phyloP scores from a whole-genome alignment of 2,329 filamentous ascomycete species.

The Aspergillus sp. region DNA sequence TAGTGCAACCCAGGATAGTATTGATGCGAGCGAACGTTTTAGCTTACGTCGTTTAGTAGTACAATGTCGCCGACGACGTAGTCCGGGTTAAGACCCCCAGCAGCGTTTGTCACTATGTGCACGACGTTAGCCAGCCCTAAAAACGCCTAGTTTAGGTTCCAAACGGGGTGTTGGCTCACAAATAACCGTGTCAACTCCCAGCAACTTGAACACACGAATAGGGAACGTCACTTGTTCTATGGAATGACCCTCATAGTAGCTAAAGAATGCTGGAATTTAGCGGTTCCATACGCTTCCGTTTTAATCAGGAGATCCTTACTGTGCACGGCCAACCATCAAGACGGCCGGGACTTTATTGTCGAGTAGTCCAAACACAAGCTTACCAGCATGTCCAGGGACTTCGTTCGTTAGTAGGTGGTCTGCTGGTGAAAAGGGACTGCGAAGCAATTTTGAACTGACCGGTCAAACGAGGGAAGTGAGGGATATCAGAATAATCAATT shows the following conservation, averaged over 20 bases:
- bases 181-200: slow-evolving; percentile 62
- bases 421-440: not conserved
- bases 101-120: slow-evolving; percentile 62
- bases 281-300: not conserved
- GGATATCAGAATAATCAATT: slow-evolving; percentile 59
- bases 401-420: not conserved
- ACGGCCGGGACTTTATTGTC: slow-evolving; percentile 58
- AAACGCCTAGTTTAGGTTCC: not conserved
- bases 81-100: slow-evolving; percentile 63
- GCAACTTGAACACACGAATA: slow-evolving; percentile 61
- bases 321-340: slow-evolving; percentile 63
- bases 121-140: not conserved
- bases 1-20: slow-evolving; percentile 3
- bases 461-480: slow-evolving; percentile 61
- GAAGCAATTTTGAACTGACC: slow-evolving; percentile 42
- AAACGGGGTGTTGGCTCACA: slow-evolving; percentile 37
- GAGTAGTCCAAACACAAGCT: slow-evolving; percentile 63
- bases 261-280: slow-evolving; percentile 27
- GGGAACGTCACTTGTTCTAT: slow-evolving; percentile 65
- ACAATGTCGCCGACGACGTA: slow-evolving; percentile 67
- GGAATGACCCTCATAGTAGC: slow-evolving; percentile 67
- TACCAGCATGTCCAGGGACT: slow-evolving; percentile 63
- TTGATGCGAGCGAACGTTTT: not conserved
- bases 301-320: slow-evolving; percentile 49
- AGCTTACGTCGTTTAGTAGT: slow-evolving; percentile 61